Base-by-base conservation (phyloP, 2,329 filamentous ascomycete species). In the Dactylonectria estremocensis region DNA sequence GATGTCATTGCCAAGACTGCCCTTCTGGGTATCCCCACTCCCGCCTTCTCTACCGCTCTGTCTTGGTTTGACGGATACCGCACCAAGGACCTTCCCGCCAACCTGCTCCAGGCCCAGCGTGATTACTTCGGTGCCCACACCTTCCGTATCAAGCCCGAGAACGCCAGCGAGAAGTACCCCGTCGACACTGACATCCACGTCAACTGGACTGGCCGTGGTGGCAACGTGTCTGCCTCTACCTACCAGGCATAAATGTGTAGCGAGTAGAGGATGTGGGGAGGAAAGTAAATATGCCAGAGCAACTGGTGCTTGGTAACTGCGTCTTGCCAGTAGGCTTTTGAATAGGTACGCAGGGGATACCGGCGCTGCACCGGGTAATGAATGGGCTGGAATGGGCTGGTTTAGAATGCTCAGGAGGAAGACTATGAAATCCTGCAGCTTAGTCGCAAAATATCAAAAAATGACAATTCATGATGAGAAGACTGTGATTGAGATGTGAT, bases 21-120 rank as follows among this genome's bases (percentile, higher is more conserved):
- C 72, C 89, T 97, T 72, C 94, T 97, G 85, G 96, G 96, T 84
- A 97, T 99, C 81, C 96, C 96, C 74, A 96, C 94, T 63, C 96
- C 96, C 48, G 94, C 94, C 79, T 99, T 99, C 92, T 95, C 93
- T 82, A 98, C 96, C 69, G 96, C 96, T 56, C 91, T 99, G 79
- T 95, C 93, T 81, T 99, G 97, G 94, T 99, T 97, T 86, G 96
- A 99, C 83, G 96, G 96, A 73, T 98, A 98, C 91, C 93, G 96
- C 83, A 95, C 95, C 83, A 94, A 95, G 89, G 91, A 98, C 83
- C 91, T 99, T 76, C 96, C 96, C 69, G 96, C 96, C 88, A 99
- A 98, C 90, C 89, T 99, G 72, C 91, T 99, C 80, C 96, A 99
- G 88, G 96, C 95, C 66, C 96, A 99, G 90, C 93, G 96, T 88